Evolutionary conservation across 2,329 filamentous ascomycete genomes (phyloP).

Genomic region (Emericellopsis cladophorae): DNA sequence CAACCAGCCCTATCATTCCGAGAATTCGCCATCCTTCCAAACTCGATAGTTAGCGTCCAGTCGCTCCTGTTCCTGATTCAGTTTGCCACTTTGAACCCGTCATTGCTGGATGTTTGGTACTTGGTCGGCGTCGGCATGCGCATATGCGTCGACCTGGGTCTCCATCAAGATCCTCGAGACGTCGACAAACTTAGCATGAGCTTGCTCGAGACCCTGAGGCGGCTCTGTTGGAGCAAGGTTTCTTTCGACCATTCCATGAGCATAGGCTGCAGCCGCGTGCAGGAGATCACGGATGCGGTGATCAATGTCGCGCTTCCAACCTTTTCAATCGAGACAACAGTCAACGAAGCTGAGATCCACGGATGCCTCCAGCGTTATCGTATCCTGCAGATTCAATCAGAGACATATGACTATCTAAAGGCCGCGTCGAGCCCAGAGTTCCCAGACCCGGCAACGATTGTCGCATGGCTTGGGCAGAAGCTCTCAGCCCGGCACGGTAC

Average conservation of each 20-base stretch:
- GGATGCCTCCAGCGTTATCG: slow-evolving; percentile 12
- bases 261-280: slow-evolving; percentile 9
- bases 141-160: slow-evolving; percentile 10
- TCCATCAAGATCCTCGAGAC: slow-evolving; percentile 11
- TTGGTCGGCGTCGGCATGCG: slow-evolving; percentile 11
- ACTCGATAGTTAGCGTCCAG: slow-evolving; percentile 11
- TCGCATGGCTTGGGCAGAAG: background rate
- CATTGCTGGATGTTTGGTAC: slow-evolving; percentile 10
- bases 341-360: slow-evolving; percentile 7
- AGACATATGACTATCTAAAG: slow-evolving; percentile 8
- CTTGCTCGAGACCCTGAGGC: slow-evolving; percentile 9
- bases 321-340: slow-evolving; percentile 9
- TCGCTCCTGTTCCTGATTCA: slow-evolving; percentile 11
- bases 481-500: slow-evolving; percentile 5
- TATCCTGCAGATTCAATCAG: slow-evolving; percentile 9
- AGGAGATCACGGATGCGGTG: slow-evolving; percentile 9
- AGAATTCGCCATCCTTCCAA: slow-evolving; percentile 10
- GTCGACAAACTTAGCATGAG: slow-evolving; percentile 5
- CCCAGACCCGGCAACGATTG: too few species aligned
- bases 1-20: slow-evolving; percentile 9
- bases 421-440: too few species aligned
- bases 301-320: slow-evolving; percentile 8
- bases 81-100: slow-evolving; percentile 12
- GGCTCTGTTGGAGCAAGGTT: slow-evolving; percentile 14
- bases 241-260: slow-evolving; percentile 12